phyloP scores from a whole-genome alignment of 805 yeast species.

The Nakazawaea sp. region DNA sequence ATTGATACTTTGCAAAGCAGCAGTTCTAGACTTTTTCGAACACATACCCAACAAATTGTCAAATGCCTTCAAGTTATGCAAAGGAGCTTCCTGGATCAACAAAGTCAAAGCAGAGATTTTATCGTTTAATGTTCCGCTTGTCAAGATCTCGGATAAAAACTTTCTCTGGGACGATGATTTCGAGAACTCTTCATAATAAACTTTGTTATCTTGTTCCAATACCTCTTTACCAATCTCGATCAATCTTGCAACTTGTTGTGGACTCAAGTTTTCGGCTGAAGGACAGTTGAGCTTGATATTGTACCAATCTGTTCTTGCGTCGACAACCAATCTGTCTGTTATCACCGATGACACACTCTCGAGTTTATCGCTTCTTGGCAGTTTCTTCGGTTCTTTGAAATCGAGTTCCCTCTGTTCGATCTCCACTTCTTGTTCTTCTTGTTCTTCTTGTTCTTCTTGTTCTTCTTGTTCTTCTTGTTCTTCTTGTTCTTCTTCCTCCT shows the following conservation, averaged over 20 bases:
- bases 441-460: conserved; percentile 31
- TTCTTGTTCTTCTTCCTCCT: conserved; percentile 28
- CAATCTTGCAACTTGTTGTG: conserved; percentile 54
- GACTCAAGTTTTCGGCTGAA: conserved; percentile 31
- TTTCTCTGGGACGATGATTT: conserved; percentile 75
- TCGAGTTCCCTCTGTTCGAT: conserved; percentile 17
- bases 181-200: conserved; percentile 67
- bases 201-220: conserved; percentile 62
- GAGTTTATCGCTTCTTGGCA: conserved; percentile 19
- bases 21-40: conserved; percentile 87
- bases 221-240: conserved; percentile 59
- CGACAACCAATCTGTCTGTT: conserved; percentile 49
- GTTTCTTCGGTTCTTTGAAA: conserved; percentile 12
- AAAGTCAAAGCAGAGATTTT: conserved; percentile 92
- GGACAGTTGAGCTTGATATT: conserved; percentile 38
- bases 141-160: conserved; percentile 81
- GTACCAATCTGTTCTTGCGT: conserved; percentile 73
- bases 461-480: conserved; percentile 27
- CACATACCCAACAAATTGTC: conserved; percentile 75
- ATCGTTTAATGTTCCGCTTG: conserved; percentile 92
- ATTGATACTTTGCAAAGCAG: conserved; percentile 83
- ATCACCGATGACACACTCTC: conserved; percentile 39
- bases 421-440: conserved; percentile 23
- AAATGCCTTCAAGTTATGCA: conserved; percentile 79
- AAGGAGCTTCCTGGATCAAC: conserved; percentile 89